phyloP scores from a whole-genome alignment of 2,329 filamentous ascomycete genomes.

The Exophiala calicioides region DNA sequence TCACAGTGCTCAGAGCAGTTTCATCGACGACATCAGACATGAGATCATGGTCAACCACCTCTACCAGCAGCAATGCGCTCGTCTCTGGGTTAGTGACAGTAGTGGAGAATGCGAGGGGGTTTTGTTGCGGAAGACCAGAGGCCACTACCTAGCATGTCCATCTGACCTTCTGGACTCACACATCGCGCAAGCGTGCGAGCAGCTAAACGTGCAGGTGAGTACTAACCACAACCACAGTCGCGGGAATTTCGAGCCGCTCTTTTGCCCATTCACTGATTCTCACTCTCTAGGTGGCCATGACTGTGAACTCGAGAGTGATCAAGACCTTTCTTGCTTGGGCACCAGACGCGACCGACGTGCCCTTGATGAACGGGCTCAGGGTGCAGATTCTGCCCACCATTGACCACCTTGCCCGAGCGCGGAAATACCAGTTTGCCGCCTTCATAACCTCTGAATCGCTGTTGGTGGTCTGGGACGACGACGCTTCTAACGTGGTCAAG shows the following conservation, averaged over 20 bases:
- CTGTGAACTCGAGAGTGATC: conserved; percentile 76
- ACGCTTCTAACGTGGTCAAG: conserved; percentile 68
- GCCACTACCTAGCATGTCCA: conserved; percentile 73
- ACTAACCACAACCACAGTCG: not conserved
- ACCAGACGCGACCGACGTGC: conserved; percentile 72
- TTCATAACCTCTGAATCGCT: conserved; percentile 72
- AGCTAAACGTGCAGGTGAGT: conserved; percentile 70
- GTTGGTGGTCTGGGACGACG: conserved; percentile 80
- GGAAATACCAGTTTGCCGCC: conserved; percentile 78
- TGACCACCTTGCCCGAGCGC: conserved; percentile 67
- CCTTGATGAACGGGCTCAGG: conserved; percentile 72
- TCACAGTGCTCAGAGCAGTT: conserved; percentile 53
- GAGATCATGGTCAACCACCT: conserved; percentile 83
- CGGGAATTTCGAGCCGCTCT: too few relatives aligned
- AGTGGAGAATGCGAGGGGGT: conserved; percentile 71
- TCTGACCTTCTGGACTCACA: conserved; percentile 62
- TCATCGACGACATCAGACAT: conserved; percentile 73
- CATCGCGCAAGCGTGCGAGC: conserved; percentile 65
- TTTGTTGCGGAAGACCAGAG: conserved; percentile 66
- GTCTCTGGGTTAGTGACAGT: conserved; percentile 71
- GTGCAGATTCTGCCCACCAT: conserved; percentile 74
- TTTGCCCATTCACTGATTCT: too few relatives aligned
- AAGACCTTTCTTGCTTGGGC: conserved; percentile 75
- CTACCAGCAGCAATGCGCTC: conserved; percentile 75
- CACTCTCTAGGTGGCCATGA: conserved; percentile 67